Evolutionary conservation across 2,329 filamentous ascomycete species (phyloP).

Genomic region (Phaeoacremonium minimum): DNA sequence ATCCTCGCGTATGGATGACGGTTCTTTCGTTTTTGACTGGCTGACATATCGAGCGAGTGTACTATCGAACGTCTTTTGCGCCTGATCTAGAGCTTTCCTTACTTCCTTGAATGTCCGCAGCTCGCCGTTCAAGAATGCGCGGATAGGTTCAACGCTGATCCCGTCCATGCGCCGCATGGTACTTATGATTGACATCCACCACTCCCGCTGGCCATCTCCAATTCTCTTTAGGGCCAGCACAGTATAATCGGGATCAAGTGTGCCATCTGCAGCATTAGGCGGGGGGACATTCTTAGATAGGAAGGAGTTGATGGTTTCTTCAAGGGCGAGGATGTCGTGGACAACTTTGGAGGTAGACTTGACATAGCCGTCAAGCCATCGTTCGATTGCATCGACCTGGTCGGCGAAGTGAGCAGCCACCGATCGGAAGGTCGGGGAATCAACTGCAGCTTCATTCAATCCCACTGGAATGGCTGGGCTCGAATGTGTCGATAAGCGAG

Average conservation of each 20-base stretch:
- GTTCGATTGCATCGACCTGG: conserved; percentile 85
- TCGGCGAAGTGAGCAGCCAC: conserved; percentile 83
- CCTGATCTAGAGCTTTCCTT: conserved; percentile 67
- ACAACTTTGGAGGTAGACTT: conserved; percentile 50
- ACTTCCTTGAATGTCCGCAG: conserved; percentile 83
- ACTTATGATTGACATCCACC: conserved; percentile 73
- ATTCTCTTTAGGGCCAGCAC: conserved; percentile 80
- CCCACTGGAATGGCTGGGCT: conserved; percentile 64
- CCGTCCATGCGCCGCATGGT: conserved; percentile 74
- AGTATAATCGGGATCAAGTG: conserved; percentile 94
- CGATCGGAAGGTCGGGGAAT: conserved; percentile 92
- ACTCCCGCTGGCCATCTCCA: conserved; percentile 80
- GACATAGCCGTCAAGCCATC: conserved; percentile 73
- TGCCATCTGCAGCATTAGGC: conserved; percentile 69
- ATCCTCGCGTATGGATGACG: conserved; percentile 86
- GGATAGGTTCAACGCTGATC: conserved; percentile 76
- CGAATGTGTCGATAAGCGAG: conserved; percentile 5
- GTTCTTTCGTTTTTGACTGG: conserved; percentile 90
- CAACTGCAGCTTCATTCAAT: conserved; percentile 90
- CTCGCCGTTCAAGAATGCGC: conserved; percentile 72
- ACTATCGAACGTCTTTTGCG: conserved; percentile 81
- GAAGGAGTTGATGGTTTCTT: conserved; percentile 74
- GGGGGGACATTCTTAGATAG: conserved; percentile 73
- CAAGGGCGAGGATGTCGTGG: conserved; percentile 66
- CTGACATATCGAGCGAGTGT: conserved; percentile 76